Conservation (phyloP, 2,329 filamentous ascomycete genomes). For the Alternaria brassicicola region DNA sequence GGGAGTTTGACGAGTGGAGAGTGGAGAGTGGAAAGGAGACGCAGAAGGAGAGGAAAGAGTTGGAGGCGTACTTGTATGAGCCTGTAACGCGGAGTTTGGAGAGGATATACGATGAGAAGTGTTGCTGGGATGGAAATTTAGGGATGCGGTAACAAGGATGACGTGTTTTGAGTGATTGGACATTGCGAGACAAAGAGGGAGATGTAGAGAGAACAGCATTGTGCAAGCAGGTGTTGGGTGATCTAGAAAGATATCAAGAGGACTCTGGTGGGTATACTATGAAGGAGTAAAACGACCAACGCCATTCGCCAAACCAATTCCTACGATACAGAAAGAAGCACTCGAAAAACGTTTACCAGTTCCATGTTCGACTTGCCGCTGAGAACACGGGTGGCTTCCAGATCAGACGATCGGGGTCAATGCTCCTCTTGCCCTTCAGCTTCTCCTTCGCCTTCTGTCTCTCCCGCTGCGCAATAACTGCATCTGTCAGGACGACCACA, state of each 20-base stretch:
- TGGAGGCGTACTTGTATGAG: neutral
- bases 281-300: neutral
- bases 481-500: constrained; percentile 89
- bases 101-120: constrained; percentile 5
- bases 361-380: constrained; percentile 89
- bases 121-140: constrained; percentile 16
- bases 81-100: neutral
- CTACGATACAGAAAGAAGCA: neutral
- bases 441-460: constrained; percentile 80
- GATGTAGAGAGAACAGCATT: neutral
- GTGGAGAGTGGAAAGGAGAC: neutral
- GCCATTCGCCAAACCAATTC: neutral
- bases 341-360: constrained; percentile 66
- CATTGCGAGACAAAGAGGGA: neutral
- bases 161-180: neutral
- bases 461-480: constrained; percentile 71
- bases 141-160: neutral
- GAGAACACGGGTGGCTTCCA: constrained; percentile 98
- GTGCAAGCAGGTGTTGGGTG: neutral
- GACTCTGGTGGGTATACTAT: neutral
- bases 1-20: neutral
- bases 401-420: constrained; percentile 79
- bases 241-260: neutral
- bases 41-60: neutral
- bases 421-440: constrained; percentile 74